Percentiles rank a stretch among this genome's conserved stretches.
Conservation (phyloP, 176 grass and related monocot species). For the Melocanna baccifera region DNA sequence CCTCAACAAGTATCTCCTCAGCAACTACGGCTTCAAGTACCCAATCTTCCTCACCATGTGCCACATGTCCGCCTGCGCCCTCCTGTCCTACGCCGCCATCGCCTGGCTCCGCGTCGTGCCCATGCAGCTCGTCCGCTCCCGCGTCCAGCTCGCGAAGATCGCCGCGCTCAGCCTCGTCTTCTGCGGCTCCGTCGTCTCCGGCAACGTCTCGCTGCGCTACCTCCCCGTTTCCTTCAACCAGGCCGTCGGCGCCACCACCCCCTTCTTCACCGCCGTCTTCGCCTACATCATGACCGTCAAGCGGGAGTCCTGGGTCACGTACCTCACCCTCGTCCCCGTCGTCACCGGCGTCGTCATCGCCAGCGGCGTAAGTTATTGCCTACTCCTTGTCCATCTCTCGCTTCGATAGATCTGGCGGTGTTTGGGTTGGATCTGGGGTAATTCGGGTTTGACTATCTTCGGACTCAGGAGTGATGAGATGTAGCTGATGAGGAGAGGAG, state of each 20-base stretch:
- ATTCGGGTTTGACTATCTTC: background rate
- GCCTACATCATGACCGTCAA: slow-evolving; percentile 67
- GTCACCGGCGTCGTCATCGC: slow-evolving; percentile 79
- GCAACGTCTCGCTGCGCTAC: slow-evolving; percentile 74
- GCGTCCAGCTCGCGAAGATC: slow-evolving; percentile 66
- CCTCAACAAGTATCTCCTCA: slow-evolving; percentile 97
- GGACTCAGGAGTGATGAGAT: slow-evolving; percentile 4
- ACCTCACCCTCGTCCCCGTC: slow-evolving; percentile 73
- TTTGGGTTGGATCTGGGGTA: slow-evolving; percentile 38
- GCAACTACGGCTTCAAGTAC: slow-evolving; percentile 99
- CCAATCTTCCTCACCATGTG: slow-evolving; percentile 99
- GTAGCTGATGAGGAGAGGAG: background rate
- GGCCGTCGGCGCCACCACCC: slow-evolving; percentile 77
- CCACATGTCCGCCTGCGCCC: slow-evolving; percentile 91
- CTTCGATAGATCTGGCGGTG: slow-evolving; percentile 47
- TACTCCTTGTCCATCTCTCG: background rate
- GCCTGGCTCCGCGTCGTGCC: slow-evolving; percentile 79
- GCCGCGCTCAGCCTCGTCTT: slow-evolving; percentile 77
- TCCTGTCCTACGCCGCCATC: slow-evolving; percentile 84
- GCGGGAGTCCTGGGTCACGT: slow-evolving; percentile 69
- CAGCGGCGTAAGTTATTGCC: slow-evolving; percentile 60
- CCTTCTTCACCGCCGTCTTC: slow-evolving; percentile 82
- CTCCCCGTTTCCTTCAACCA: slow-evolving; percentile 84
- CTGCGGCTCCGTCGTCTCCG: slow-evolving; percentile 75
- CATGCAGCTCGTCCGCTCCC: slow-evolving; percentile 64